These are phyloP conservation scores for Coccinonectria pachysandricola DNA, from an alignment of 2,329 filamentous ascomycete genomes.

Conservation along the genomic window DNA sequence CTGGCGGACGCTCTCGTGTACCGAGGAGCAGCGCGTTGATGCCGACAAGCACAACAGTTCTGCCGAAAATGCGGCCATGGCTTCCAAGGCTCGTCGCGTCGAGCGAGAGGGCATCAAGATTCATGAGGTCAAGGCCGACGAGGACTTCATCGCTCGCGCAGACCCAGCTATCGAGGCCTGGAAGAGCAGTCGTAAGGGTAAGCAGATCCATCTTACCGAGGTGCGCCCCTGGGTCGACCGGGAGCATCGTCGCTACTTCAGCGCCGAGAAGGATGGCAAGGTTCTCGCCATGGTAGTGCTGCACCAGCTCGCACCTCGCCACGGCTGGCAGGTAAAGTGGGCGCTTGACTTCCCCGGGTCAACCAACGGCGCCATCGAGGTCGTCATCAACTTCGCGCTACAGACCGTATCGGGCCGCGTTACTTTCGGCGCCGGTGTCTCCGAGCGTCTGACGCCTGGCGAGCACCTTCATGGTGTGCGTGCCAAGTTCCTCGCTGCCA, in stretches of 20 bases:
- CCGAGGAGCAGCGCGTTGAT: conserved; percentile 80
- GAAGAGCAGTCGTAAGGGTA: conserved; percentile 69
- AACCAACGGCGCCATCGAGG: conserved; percentile 80
- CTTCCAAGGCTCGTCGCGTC: conserved; percentile 68
- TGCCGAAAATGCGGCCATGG: conserved; percentile 27
- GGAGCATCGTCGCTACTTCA: conserved; percentile 77
- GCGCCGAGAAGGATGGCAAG: conserved; percentile 63
- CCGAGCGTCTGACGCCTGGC: conserved; percentile 62
- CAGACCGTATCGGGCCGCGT: conserved; percentile 43
- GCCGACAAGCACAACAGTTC: conserved; percentile 57
- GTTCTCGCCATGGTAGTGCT: conserved; percentile 73
- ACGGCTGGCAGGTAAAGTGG: conserved; percentile 94
- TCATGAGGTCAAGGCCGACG: conserved; percentile 57
- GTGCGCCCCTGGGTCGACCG: conserved; percentile 81
- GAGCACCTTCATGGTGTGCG: conserved; percentile 73
- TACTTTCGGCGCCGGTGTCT: conserved; percentile 81
- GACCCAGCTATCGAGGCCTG: conserved; percentile 69
- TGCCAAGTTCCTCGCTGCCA: conserved; percentile 70
- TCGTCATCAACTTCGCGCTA: conserved; percentile 64
- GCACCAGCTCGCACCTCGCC: conserved; percentile 65
- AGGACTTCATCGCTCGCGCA: conserved; percentile 58
- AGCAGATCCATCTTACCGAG: conserved; percentile 81
- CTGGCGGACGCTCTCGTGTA: conserved; percentile 83
- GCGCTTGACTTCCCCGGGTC: conserved; percentile 85
- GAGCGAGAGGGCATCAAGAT: conserved; percentile 80